Evolutionary conservation across 2,329 filamentous ascomycete genomes (phyloP).

Genomic region (Neonectria neomacrospora): DNA sequence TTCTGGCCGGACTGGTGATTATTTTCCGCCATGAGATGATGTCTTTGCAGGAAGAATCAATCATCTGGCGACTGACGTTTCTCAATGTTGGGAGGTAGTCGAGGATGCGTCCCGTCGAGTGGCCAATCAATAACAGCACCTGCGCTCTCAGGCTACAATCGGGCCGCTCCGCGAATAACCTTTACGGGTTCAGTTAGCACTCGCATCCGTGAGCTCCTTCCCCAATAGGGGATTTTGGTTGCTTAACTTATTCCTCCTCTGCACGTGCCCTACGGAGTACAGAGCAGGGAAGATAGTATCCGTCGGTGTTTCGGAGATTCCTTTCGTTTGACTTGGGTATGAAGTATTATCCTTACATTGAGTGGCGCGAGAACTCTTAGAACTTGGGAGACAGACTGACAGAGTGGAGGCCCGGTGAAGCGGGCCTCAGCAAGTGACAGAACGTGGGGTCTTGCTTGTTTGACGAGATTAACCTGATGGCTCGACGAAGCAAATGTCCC

Average conservation of each 20-base stretch:
- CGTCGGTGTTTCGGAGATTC: not conserved
- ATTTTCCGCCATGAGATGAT: not conserved
- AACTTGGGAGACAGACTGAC: not conserved
- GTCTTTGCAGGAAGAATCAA: not conserved
- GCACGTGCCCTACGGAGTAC: not conserved
- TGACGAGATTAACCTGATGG: not conserved
- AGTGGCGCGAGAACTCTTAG: not conserved
- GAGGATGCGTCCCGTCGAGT: not conserved
- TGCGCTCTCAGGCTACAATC: too few relatives aligned
- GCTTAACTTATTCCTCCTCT: not conserved
- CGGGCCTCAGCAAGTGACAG: not conserved
- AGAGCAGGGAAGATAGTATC: not conserved
- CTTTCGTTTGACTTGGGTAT: too few relatives aligned
- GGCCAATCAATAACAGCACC: not conserved
- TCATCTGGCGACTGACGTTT: not conserved
- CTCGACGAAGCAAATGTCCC: not conserved
- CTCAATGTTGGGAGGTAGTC: not conserved
- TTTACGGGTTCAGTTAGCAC: too few relatives aligned
- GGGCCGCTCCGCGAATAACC: too few relatives aligned
- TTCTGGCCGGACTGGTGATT: not conserved
- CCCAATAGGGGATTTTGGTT: not conserved
- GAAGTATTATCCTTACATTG: too few relatives aligned
- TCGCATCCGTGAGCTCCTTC: not conserved
- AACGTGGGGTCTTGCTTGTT: not conserved
- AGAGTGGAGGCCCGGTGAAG: not conserved